These are phyloP conservation scores for Aureobasidium sp. DNA, from an alignment of 2,329 filamentous ascomycete genomes.

Conservation along the genomic window DNA sequence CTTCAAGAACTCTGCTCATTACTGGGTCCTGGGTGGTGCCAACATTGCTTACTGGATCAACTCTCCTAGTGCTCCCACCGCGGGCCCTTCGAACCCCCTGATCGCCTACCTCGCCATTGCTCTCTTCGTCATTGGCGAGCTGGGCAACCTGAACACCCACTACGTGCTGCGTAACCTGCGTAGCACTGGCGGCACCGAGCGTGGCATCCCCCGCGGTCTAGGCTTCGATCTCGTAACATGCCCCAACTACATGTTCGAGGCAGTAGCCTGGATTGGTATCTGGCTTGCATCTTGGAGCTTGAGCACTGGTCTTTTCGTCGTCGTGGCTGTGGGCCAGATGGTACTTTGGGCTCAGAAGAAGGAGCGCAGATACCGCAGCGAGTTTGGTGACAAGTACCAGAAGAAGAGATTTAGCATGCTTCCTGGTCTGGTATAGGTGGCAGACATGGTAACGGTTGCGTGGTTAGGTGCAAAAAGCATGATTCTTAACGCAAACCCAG, in stretches of 20 bases:
- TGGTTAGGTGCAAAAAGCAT: neutral
- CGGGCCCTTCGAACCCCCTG: conserved; percentile 35
- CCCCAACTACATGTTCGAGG: conserved; percentile 95
- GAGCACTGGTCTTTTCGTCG: conserved; percentile 67
- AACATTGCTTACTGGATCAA: conserved; percentile 83
- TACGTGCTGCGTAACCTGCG: conserved; percentile 69
- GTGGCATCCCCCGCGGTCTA: conserved; percentile 78
- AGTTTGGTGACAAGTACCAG: conserved; percentile 91
- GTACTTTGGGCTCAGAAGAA: conserved; percentile 81
- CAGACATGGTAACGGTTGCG: neutral
- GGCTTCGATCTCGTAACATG: conserved; percentile 84
- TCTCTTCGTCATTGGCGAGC: conserved; percentile 71
- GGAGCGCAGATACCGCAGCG: conserved; percentile 79
- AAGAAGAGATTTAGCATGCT: conserved; percentile 82
- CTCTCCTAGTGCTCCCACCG: conserved; percentile 59
- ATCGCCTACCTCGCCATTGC: conserved; percentile 60
- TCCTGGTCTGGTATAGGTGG: conserved; percentile 58
- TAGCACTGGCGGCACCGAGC: conserved; percentile 68
- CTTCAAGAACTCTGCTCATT: conserved; percentile 90
- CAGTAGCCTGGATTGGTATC: conserved; percentile 76
- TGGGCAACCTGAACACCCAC: conserved; percentile 74
- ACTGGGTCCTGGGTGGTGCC: conserved; percentile 78
- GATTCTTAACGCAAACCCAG: neutral
- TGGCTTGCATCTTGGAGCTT: conserved; percentile 71
- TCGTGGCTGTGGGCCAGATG: conserved; percentile 71